Evolutionary conservation across 768 basidiomycete species (phyloP), one percentile per base, ranked within the genome.

Genomic region (Termitomyces bulborhizus): DNA sequence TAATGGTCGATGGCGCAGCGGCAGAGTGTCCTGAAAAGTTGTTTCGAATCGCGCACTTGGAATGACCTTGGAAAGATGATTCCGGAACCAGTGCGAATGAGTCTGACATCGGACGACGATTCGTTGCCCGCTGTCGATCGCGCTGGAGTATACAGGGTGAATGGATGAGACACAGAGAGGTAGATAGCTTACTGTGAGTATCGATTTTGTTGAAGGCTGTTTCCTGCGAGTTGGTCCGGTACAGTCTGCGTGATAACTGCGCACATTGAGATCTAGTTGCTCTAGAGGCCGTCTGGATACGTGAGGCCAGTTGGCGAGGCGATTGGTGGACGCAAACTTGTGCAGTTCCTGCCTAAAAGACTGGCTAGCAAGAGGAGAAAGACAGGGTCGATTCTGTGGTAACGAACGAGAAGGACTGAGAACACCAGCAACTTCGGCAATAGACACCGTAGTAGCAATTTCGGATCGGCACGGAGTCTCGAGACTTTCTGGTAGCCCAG

Each of bases 321-420:
- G 51, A 41, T 42, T 54, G 12, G 37, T 48, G 15, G 54, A 50
- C 15, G 53, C 39, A 24, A 57, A 47, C 15, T 49, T 54, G 46
- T 55, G 49, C 29, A 68, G 41, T 47, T 67, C 63, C 21, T 50
- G 60, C 46, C 59, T 63, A 45, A 68, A 61, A 24, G 67, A 66
- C 27, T 67, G 63, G 57, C 66, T 68, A 16, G 67, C 66, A 26
- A 68, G 59, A 15, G 67, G 65, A 24, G 66, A 65, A 8, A 68
- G 63, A 37, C 57, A 50, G 2, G 62, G 55, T 18, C 55, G 56
- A 50, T 12, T 39, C 37, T 64, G 60, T 43, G 57, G 61, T 36
- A 60, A 21, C 18, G 66, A 60, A 65, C 59, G 53, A 67, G 60
- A 58, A 46, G 56, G 53, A 51, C 32, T 43, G 4, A 55, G 47